Evolutionary conservation across 352 stramenopile genomes (phyloP).

Genomic region (Phytophthora pseudosyringae): DNA sequence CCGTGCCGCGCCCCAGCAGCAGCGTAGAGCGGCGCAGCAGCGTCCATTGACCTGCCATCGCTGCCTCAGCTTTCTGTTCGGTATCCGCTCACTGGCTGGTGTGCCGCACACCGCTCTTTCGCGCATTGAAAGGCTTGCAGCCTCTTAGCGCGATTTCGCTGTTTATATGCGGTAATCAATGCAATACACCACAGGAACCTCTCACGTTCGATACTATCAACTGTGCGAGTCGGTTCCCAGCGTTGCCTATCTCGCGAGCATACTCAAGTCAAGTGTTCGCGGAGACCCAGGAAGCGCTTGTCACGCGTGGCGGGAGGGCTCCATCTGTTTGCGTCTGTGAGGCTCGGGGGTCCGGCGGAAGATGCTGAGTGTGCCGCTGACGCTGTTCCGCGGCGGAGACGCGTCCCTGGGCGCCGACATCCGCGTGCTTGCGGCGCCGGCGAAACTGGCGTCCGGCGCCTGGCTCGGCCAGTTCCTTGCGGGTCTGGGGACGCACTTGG

Average conservation of each 20-base stretch:
- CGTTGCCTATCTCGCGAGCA: neutral
- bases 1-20: conserved; percentile 16
- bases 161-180: conserved; percentile 1
- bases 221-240: conserved; percentile 13
- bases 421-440: neutral
- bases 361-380: conserved; percentile 30
- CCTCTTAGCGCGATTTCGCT: neutral
- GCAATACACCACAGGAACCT: neutral
- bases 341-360: conserved; percentile 4
- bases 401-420: neutral
- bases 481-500: conserved; percentile 6
- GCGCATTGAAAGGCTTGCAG: conserved; percentile 4
- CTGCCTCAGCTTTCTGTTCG: conserved; percentile 1
- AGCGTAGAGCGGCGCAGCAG: conserved; percentile 41
- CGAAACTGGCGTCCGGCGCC: conserved; percentile 9
- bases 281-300: conserved; percentile 17
- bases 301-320: conserved; percentile 28
- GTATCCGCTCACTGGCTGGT: conserved; percentile 37
- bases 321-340: conserved; percentile 17
- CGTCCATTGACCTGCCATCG: conserved; percentile 54
- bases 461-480: conserved; percentile 19
- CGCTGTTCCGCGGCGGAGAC: conserved; percentile 17
- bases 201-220: conserved; percentile 6
- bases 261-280: conserved; percentile 20
- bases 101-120: conserved; percentile 26